Percentiles rank a stretch among this genome's conserved stretches.
Conservation (phyloP, 2,329 filamentous ascomycete genomes). For the Fusarium haematococcum region DNA sequence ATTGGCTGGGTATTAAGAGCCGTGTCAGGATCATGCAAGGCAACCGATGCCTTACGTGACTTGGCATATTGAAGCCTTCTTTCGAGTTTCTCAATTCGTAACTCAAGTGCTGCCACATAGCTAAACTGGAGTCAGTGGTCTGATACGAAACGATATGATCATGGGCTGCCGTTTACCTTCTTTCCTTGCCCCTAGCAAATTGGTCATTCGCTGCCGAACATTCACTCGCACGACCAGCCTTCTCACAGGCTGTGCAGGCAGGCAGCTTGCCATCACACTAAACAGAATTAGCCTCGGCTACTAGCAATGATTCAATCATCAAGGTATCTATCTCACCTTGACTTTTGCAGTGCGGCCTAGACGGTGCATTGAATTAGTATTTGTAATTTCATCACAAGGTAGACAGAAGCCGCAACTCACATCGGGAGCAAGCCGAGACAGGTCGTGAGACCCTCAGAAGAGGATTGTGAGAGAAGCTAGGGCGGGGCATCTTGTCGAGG, state of each 20-base stretch:
- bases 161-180: slow-evolving; percentile 69
- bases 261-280: slow-evolving; percentile 95
- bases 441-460: slow-evolving; percentile 80
- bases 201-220: slow-evolving; percentile 97
- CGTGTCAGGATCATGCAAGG: slow-evolving; percentile 70
- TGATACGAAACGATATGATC: not conserved
- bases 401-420: slow-evolving; percentile 53
- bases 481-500: slow-evolving; percentile 55
- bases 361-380: slow-evolving; percentile 4
- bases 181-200: slow-evolving; percentile 93
- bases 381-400: not conserved
- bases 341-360: slow-evolving; percentile 87
- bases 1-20: slow-evolving; percentile 48
- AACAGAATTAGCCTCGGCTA: slow-evolving; percentile 14
- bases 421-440: slow-evolving; percentile 83
- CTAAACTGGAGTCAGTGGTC: slow-evolving; percentile 53
- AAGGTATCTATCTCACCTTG: slow-evolving; percentile 65
- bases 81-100: slow-evolving; percentile 89
- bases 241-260: slow-evolving; percentile 94
- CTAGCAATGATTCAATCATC: not conserved
- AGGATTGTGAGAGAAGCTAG: slow-evolving; percentile 66
- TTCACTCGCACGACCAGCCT: slow-evolving; percentile 84
- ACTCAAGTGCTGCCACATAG: slow-evolving; percentile 95
- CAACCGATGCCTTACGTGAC: slow-evolving; percentile 77
- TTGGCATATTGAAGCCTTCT: slow-evolving; percentile 78